Evolutionary conservation across 257 asterid species (phyloP), one percentile per base, ranked within the genome.

Genomic region (Petunia secreta): DNA sequence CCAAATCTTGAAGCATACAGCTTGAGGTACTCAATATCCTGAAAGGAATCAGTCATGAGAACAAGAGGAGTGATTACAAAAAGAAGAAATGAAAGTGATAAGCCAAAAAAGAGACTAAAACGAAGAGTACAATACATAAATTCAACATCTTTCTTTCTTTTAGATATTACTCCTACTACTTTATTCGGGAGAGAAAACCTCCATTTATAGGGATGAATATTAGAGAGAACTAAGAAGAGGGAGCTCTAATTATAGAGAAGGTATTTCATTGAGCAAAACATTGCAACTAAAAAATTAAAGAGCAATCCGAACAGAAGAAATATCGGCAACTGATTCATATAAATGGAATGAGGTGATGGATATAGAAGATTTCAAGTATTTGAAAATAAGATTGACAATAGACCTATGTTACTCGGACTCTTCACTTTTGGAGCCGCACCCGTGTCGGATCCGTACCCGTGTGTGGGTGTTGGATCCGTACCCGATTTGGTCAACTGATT

Each of bases 11-110:
- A 90, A 10, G 97, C 86, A 82, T 91, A 95, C 65, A 90, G 96
- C 76, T 88, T 92, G 79, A 95, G 93, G 87, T 95, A 93, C 88
- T 95, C 99, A 6, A 93, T 46, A 71, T 93, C 99, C 99, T 95
- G 65, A 80, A 58, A 71, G 34, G 57, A 48, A 71, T 34, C 77
- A 34, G 60, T 71, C 62, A 34, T 5, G 60, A 71, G 34, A 73
- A 60, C 11, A 43, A 67, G 14, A 73, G 46, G 78, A 50, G 78
- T 73, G 44, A 50, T 48, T 50, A 73, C 62, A 73, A 13, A 13
- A 50, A 50, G 36, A 7, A 37, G 16, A 11, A 71, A 2, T 14
- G 40, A 48, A 34, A 36, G 60, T 5, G 40, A 73, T 50, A 60
- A 73, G 36, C 14, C 46, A 73, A 50, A 48, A 25, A 73, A 11